Base-by-base conservation (phyloP, 1,139 yeast genomes). In the Saccharomyces hybrid region DNA sequence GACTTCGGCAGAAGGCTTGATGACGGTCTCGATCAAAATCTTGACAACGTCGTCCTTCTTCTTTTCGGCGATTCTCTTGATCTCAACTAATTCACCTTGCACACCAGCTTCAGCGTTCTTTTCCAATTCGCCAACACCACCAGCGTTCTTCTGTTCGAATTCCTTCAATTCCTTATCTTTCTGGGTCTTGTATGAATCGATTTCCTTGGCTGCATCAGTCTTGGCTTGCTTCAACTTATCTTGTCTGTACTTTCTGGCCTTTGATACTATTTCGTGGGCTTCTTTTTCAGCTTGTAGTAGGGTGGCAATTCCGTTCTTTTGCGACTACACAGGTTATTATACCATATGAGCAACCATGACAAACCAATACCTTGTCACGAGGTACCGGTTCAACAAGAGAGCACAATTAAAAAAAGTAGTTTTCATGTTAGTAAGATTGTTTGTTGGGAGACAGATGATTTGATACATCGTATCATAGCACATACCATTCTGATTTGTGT, bases 221-320 rank as follows among this genome's bases (percentile, higher is more conserved):
- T 90, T 91, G 54, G 98, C 97, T 48, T 95, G 90, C 81, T 93
- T 93, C 72, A 93, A 79, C 53, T 65, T 68, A 23, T 68, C 72
- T 54, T 68, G 70, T 65, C 95, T 87, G 68, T 82, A 83, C 48
- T 67, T 69, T 60, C 72, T 87, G 41, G 99, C 97, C 70, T 86
- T 86, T 64, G 90, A 82, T 61, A 93, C 98, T 62, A 91, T 88
- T 67, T 86, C 95, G 63, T 95, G 97, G 23, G 99, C 99, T 67
- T 89, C 95, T 75, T 88, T 89, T 76, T 93, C 99, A 56, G 98
- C 96, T 78, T 85, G 65, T 51, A 67, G 59, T 50, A 69, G 58
- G 27, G 72, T 69, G 41, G 71, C 71, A 56, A 69, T 69, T 61
- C 72, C 72, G 65, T 68, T 69, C 54, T 63, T 61, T 59, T 66